phyloP scores from a whole-genome alignment of 768 basidiomycete species.

The Dendrothele bispora region DNA sequence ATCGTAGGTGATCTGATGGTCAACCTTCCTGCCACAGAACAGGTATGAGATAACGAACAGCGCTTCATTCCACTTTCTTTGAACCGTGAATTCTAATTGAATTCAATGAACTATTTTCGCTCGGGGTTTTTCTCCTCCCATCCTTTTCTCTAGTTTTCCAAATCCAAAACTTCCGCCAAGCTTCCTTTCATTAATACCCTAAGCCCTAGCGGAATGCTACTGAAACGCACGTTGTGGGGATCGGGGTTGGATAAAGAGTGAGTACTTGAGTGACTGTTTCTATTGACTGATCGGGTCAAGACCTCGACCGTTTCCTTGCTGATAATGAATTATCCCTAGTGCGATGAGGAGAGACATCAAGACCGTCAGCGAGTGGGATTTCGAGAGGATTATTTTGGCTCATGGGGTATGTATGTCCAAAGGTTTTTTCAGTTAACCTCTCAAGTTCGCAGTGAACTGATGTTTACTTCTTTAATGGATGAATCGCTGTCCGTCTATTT shows the following conservation, averaged over 20 bases:
- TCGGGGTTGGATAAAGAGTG: conserved; percentile 37
- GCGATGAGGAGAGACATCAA: conserved; percentile 63
- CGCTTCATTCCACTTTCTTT: too few species aligned
- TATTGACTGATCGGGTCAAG: not conserved
- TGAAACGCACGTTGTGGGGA: conserved; percentile 30
- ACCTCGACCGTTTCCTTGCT: too few species aligned
- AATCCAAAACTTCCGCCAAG: conserved; percentile 24
- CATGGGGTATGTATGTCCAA: too few species aligned
- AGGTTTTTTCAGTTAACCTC: too few species aligned
- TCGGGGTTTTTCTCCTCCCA: too few species aligned
- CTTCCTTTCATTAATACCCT: conserved; percentile 24
- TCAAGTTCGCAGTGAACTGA: too few species aligned
- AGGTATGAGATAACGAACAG: too few species aligned
- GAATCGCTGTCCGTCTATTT: not conserved
- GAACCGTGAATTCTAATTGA: too few species aligned
- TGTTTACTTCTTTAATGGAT: too few species aligned
- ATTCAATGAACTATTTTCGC: too few species aligned
- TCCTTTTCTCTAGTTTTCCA: conserved; percentile 37
- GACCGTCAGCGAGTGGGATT: conserved; percentile 71
- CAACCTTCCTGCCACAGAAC: conserved; percentile 79
- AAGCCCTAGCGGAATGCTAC: conserved; percentile 34
- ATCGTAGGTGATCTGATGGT: conserved; percentile 82
- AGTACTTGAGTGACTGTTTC: conserved; percentile 20
- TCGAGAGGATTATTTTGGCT: conserved; percentile 72
- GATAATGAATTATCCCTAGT: too few species aligned